Conservation (phyloP, 495 filamentous ascomycete species). For the Penicillium tannophilum region DNA sequence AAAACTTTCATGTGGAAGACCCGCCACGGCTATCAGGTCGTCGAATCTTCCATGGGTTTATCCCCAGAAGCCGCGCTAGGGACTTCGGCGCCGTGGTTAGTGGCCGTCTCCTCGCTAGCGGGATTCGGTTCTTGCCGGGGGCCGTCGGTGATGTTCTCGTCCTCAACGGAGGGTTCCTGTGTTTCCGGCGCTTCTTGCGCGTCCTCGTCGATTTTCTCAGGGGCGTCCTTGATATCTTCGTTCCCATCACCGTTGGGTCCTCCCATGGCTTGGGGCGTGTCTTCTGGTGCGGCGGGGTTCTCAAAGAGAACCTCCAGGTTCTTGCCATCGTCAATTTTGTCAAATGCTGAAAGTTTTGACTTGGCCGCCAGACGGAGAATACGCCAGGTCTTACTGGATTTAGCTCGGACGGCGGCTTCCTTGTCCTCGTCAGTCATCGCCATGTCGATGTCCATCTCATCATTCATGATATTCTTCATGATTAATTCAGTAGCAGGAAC, state of each 20-base stretch:
- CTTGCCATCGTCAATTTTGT: conserved; percentile 81
- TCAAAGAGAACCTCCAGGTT: conserved; percentile 61
- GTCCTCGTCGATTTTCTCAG: conserved; percentile 20
- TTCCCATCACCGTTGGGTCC: conserved; percentile 17
- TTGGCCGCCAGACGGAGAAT: conserved; percentile 76
- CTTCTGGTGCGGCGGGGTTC: conserved; percentile 30
- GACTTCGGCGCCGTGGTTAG: conserved; percentile 19
- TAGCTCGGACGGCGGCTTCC: conserved; percentile 62
- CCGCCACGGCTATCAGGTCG: conserved; percentile 18
- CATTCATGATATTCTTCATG: conserved; percentile 62
- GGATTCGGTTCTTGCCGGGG: conserved; percentile 13
- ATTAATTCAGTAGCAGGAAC: conserved; percentile 59
- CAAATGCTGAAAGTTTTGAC: conserved; percentile 72
- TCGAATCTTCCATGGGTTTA: conserved; percentile 13
- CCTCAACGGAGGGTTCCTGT: conserved; percentile 8
- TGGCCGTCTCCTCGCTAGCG: conserved; percentile 20
- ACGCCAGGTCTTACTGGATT: conserved; percentile 87
- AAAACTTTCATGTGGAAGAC: conserved; percentile 15
- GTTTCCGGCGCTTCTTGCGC: conserved; percentile 14
- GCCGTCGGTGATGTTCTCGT: conserved; percentile 15
- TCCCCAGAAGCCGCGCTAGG: conserved; percentile 21
- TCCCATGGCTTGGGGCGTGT: conserved; percentile 32
- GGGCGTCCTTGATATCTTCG: conserved; percentile 16
- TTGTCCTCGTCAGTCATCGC: conserved; percentile 71
- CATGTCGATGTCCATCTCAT: conserved; percentile 83